Percentiles rank a stretch among this genome's conserved stretches.
phyloP scores from a whole-genome alignment of 1,284 basidiomycete species.

The Cryptococcus sp. region DNA sequence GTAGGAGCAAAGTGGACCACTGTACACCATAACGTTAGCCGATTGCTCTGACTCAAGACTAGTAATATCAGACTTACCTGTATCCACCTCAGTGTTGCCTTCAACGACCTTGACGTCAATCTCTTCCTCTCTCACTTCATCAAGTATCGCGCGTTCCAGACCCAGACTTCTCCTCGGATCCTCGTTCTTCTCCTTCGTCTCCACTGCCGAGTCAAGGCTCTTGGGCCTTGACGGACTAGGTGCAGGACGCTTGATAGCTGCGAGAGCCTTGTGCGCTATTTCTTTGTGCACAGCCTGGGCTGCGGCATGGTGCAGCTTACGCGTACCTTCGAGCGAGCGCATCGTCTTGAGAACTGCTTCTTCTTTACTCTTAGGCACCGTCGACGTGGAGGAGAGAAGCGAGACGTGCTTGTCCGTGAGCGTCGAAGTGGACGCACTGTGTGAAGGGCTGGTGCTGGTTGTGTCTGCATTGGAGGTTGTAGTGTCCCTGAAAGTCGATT shows the following conservation, averaged over 20 bases:
- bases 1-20: slow-evolving; percentile 13
- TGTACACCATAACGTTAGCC: slow-evolving; percentile 2
- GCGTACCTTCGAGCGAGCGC: slow-evolving; percentile 40
- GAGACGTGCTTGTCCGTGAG: slow-evolving; percentile 24
- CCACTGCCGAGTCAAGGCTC: slow-evolving; percentile 22
- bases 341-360: slow-evolving; percentile 39
- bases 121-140: slow-evolving; percentile 22
- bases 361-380: slow-evolving; percentile 24
- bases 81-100: slow-evolving; percentile 13
- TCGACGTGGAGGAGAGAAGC: slow-evolving; percentile 7
- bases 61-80: slow-evolving; percentile 1
- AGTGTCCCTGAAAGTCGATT: slow-evolving; percentile 2
- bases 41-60: neutral
- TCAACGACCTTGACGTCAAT: slow-evolving; percentile 16
- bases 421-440: slow-evolving; percentile 12
- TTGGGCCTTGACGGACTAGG: slow-evolving; percentile 33
- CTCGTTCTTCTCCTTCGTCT: slow-evolving; percentile 16
- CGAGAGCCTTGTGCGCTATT: slow-evolving; percentile 28
- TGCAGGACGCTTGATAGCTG: slow-evolving; percentile 29
- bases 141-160: slow-evolving; percentile 20
- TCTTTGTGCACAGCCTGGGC: slow-evolving; percentile 3
- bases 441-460: slow-evolving; percentile 5
- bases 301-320: slow-evolving; percentile 9
- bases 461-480: slow-evolving; percentile 1
- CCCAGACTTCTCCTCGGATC: slow-evolving; percentile 31